Base-by-base conservation (phyloP, 169 alveolate species). In the Plasmodium ovale region DNA sequence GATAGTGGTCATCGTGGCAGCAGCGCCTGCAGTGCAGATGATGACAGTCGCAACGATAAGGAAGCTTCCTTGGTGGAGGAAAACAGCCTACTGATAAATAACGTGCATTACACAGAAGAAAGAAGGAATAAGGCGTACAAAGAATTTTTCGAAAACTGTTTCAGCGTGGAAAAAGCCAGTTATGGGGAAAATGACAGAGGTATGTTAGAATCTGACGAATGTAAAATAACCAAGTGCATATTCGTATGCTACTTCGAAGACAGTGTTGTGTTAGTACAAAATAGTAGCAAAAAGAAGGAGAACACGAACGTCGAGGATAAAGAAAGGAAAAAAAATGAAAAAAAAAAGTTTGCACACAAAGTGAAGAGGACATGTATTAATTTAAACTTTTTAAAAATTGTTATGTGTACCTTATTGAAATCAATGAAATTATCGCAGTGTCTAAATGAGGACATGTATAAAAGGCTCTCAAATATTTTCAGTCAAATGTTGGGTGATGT, bases 381-480 rank as follows among this genome's bases (percentile, higher is more conserved):
- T 79, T 51, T 79, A 42, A n/a, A 67, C 16, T 16, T 79, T n/a
- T 64, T 79, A 65, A 79, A 62, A 49, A 54, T 19, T 10, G 19
- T 42, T 33, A 21, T 85, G 47, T 85, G 91, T 47, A 69, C 29
- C 16, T 16, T 69, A 1, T 85, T 85, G 44, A 85, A 68, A 27
- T 72, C 87, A 31, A 25, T 49, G 60, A 85, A 85, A 51, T 27
- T 85, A 49, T n/a, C 77, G 27, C 87, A 85, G 16, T 27, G 69
- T 49, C 16, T 85, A 44, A 37, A 62, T 19, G 68, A 54, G 42
- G 49, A 67, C 1, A 27, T 59, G 1, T 39, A 2, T 23, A 85
- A 53, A 68, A 85, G 33, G 14, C n/a, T 35, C 10, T 21, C 58
- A 25, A 27, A 59, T 56, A 12, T 85, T n/a, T 68, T 85, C 56